Percentiles rank a stretch among this genome's conserved stretches.
Conservation (phyloP, 768 basidiomycete genomes). For the Leccinum uliginosum region DNA sequence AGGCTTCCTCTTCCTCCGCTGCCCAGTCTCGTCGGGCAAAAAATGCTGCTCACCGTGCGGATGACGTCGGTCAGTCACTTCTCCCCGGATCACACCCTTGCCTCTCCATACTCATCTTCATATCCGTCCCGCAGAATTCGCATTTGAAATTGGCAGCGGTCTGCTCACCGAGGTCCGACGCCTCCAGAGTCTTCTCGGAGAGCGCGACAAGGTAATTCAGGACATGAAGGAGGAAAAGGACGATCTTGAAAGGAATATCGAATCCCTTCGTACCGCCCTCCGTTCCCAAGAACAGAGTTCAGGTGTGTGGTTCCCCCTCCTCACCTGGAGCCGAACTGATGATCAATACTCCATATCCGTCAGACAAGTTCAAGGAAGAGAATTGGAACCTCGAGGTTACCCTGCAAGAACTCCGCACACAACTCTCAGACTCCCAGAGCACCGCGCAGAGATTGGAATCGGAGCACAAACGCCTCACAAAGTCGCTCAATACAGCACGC, state of each 20-base stretch:
- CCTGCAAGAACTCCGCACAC: slow-evolving; percentile 78
- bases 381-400: slow-evolving; percentile 98
- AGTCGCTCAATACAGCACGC: slow-evolving; percentile 64
- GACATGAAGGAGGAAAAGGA: slow-evolving; percentile 92
- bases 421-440: slow-evolving; percentile 62
- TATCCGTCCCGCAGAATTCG: slow-evolving; percentile 67
- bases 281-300: slow-evolving; percentile 76
- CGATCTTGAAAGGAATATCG: slow-evolving; percentile 75
- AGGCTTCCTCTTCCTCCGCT: slow-evolving; percentile 65
- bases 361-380: slow-evolving; percentile 95
- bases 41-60: slow-evolving; percentile 86
- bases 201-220: slow-evolving; percentile 89
- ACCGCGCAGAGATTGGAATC: slow-evolving; percentile 67
- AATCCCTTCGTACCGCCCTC: slow-evolving; percentile 69
- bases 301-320: slow-evolving; percentile 39
- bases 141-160: slow-evolving; percentile 95
- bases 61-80: slow-evolving; percentile 72
- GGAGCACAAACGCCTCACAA: slow-evolving; percentile 79
- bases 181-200: slow-evolving; percentile 84
- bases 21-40: slow-evolving; percentile 86
- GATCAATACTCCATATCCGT: neutral
- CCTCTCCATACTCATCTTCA: slow-evolving; percentile 7
- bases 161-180: slow-evolving; percentile 88
- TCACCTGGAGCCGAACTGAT: neutral
- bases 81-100: slow-evolving; percentile 6